Conservation (phyloP, 2,329 filamentous ascomycete genomes). For the Elsinoe necatrix region DNA sequence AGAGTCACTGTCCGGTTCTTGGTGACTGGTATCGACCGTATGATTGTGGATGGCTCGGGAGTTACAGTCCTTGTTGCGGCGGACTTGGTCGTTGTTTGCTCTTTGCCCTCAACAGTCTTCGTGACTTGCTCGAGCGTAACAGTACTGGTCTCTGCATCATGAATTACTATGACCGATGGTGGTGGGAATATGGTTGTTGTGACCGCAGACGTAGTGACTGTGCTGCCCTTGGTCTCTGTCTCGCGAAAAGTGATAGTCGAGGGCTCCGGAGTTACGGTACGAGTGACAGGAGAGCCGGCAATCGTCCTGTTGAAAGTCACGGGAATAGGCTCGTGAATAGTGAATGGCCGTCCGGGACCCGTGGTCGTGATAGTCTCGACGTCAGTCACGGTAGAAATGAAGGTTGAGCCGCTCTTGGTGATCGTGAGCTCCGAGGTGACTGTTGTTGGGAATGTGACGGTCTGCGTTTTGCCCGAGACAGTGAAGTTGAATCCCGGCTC, state of each 20-base stretch:
- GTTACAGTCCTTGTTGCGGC: background rate
- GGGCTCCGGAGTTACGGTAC: conserved; percentile 7
- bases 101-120: too few species aligned
- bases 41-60: background rate
- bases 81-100: background rate
- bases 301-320: conserved; percentile 1
- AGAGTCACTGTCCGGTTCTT: conserved; percentile 1
- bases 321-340: conserved; percentile 4
- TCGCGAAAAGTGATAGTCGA: background rate
- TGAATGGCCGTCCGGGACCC: background rate
- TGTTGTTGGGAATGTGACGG: background rate
- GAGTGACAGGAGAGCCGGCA: background rate
- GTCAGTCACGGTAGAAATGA: background rate
- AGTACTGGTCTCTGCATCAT: too few species aligned
- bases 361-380: conserved; percentile 4
- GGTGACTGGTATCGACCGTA: background rate
- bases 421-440: background rate
- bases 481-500: conserved; percentile 1
- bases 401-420: background rate
- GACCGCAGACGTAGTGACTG: background rate
- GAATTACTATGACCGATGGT: background rate
- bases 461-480: background rate
- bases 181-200: background rate
- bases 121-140: too few species aligned
- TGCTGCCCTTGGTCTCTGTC: background rate